Percentiles rank a stretch among this genome's conserved stretches.
Conservation (phyloP, 2,329 filamentous ascomycete species). For the Trichoderma koningii region DNA sequence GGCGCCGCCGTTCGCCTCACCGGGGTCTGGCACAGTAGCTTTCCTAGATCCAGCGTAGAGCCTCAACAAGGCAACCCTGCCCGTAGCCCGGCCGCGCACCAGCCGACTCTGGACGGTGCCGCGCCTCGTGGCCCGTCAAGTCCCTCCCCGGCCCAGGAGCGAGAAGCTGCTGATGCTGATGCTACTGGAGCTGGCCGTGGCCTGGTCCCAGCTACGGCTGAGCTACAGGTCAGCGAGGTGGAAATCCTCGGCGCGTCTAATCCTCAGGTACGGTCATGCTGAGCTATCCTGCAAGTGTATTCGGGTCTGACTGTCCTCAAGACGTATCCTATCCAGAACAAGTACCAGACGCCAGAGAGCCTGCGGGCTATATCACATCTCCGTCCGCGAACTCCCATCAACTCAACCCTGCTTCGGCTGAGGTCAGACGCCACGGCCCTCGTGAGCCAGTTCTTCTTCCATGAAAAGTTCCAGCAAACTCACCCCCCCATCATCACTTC, state of each 20-base stretch:
- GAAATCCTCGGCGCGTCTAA: slow-evolving; percentile 76
- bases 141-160: not conserved
- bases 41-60: slow-evolving; percentile 14
- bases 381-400: slow-evolving; percentile 76
- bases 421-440: slow-evolving; percentile 77
- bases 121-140: not conserved
- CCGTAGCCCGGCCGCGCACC: slow-evolving; percentile 8
- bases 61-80: slow-evolving; percentile 1
- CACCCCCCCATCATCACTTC: slow-evolving; percentile 95
- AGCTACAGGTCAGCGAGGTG: slow-evolving; percentile 73
- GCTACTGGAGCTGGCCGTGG: not conserved
- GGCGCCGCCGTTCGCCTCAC: slow-evolving; percentile 77
- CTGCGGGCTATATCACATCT: slow-evolving; percentile 87
- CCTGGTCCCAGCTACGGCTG: slow-evolving; percentile 42
- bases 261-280: slow-evolving; percentile 63
- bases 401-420: slow-evolving; percentile 77
- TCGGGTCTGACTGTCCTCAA: slow-evolving; percentile 43
- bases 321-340: slow-evolving; percentile 94
- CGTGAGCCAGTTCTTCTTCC: slow-evolving; percentile 73
- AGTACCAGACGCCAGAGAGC: slow-evolving; percentile 88
- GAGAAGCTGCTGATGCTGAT: not conserved
- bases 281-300: slow-evolving; percentile 2
- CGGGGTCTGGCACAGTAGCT: slow-evolving; percentile 66
- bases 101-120: not conserved
- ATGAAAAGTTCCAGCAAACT: slow-evolving; percentile 73